These are phyloP conservation scores for Besnoitia besnoiti DNA, from an alignment of 169 alveolate species.

Conservation along the genomic window DNA sequence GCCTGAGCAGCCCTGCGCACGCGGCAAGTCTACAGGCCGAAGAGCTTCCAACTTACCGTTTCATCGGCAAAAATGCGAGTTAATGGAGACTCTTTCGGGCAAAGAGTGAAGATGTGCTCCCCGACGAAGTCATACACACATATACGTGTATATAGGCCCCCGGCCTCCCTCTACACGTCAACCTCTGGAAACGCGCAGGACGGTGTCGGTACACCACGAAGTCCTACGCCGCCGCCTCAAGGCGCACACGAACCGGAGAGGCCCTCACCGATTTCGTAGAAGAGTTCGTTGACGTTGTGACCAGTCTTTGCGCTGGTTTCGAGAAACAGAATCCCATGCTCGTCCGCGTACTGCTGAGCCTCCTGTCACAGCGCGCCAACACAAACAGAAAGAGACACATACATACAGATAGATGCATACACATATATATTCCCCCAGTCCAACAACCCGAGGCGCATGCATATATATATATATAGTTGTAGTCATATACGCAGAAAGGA, in stretches of 20 bases:
- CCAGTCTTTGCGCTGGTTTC: constrained; percentile 91
- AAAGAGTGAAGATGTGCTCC: no score
- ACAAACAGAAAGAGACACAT: not conserved
- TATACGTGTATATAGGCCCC: not conserved
- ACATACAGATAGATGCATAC: not conserved
- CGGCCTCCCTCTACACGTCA: not conserved
- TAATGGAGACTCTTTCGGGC: no score
- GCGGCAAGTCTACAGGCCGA: no score
- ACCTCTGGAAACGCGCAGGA: not conserved
- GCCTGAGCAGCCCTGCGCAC: not conserved
- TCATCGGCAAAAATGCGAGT: no score
- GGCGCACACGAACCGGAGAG: not conserved
- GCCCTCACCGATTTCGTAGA: constrained; percentile 76
- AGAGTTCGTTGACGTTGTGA: constrained; percentile 83
- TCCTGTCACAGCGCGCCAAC: constrained; percentile 58
- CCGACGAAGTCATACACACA: not conserved
- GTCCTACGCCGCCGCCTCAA: no score
- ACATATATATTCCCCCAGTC: not conserved
- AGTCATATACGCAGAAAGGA: not conserved
- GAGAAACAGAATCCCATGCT: constrained; percentile 79
- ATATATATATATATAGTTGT: not conserved
- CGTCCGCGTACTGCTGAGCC: constrained; percentile 83
- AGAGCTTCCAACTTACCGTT: no score
- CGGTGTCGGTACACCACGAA: not conserved
- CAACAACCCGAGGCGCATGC: not conserved